A percentile compares a stretch with the other conserved stretches of the same genome.
Conservation (phyloP, 495 filamentous ascomycete genomes). For the Saxophila tyrrhenica region DNA sequence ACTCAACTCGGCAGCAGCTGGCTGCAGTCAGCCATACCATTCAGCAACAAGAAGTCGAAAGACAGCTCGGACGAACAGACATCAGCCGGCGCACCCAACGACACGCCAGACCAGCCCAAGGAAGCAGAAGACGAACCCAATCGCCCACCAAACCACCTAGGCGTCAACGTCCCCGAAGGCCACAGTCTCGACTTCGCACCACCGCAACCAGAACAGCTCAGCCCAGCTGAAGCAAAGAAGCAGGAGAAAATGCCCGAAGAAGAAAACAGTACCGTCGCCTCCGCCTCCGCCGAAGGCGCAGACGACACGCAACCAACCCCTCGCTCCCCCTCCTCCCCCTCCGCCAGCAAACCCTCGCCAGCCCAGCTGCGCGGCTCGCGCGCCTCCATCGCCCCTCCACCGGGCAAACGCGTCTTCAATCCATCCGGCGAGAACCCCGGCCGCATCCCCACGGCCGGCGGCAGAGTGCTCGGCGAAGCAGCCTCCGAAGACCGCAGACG, state of each 20-base stretch:
- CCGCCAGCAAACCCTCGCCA: neutral
- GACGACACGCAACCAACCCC: neutral
- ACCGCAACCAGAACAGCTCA: neutral
- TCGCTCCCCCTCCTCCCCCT: neutral
- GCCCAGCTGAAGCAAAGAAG: neutral
- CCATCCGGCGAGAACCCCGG: neutral
- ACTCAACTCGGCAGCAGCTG: neutral
- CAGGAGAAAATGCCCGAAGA: neutral
- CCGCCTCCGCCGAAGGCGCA: neutral
- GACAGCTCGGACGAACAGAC: neutral
- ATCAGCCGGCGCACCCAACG: neutral
- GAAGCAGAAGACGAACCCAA: constrained; percentile 2
- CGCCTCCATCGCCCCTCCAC: neutral
- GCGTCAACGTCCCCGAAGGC: neutral
- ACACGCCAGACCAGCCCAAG: constrained; percentile 1
- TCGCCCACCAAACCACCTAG: neutral
- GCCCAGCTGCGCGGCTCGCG: constrained; percentile 1
- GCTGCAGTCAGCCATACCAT: neutral
- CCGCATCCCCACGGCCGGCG: constrained; percentile 5
- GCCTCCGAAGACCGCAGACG: neutral
- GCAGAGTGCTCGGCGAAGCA: neutral
- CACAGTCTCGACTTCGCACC: neutral
- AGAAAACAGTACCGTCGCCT: neutral
- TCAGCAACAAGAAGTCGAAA: neutral
- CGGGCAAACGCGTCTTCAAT: neutral